Evolutionary conservation across 257 asterid species (phyloP).

Genomic region (Scutellaria minor): DNA sequence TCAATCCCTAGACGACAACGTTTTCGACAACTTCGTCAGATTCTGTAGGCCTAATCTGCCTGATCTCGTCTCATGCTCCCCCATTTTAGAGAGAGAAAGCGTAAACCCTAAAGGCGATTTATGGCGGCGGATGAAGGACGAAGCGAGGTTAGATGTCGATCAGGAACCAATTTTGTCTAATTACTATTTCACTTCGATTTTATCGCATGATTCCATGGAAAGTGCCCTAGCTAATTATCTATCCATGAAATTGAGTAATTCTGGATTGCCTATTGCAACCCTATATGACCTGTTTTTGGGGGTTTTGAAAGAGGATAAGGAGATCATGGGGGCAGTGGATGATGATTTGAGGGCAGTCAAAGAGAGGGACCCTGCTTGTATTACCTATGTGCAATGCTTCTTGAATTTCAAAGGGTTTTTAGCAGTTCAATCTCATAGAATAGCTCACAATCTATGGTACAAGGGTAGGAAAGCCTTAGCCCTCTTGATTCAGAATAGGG

Average conservation of each 20-base stretch:
- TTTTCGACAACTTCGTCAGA: constrained; percentile 45
- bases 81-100: constrained; percentile 39
- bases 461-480: constrained; percentile 64
- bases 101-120: constrained; percentile 35
- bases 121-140: constrained; percentile 70
- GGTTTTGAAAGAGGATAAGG: constrained; percentile 54
- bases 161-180: constrained; percentile 73
- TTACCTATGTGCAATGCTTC: constrained; percentile 80
- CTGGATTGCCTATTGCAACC: constrained; percentile 54
- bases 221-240: constrained; percentile 68
- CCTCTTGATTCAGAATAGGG: constrained; percentile 71
- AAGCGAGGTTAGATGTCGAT: constrained; percentile 66
- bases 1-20: constrained; percentile 44
- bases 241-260: constrained; percentile 62
- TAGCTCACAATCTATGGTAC: constrained; percentile 75
- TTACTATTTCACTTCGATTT: constrained; percentile 59
- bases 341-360: constrained; percentile 75
- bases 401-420: constrained; percentile 82
- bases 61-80: constrained; percentile 48
- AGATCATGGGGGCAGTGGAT: constrained; percentile 53
- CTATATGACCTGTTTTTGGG: constrained; percentile 59
- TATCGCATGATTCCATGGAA: constrained; percentile 66
- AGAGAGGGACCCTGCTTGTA: constrained; percentile 93
- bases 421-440: constrained; percentile 78
- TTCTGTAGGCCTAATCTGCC: constrained; percentile 49